Evolutionary conservation across 2,329 filamentous ascomycete genomes (phyloP).

Genomic region (Xylaria arbuscula): DNA sequence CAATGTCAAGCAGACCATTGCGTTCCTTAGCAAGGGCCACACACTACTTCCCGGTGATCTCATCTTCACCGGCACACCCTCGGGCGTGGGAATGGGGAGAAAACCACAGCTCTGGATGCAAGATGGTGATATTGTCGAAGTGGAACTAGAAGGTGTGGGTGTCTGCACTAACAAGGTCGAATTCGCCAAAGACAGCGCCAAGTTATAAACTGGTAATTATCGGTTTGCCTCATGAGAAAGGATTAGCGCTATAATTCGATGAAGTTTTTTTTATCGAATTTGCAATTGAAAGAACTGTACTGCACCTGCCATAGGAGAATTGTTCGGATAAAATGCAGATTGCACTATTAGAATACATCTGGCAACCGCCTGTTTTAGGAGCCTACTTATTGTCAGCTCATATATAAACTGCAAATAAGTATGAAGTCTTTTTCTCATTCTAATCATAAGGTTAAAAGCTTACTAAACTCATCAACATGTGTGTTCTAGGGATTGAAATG

Average conservation of each 20-base stretch:
- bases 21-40: slow-evolving; percentile 70
- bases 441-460: not conserved
- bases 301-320: not conserved
- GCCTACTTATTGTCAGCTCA: no score
- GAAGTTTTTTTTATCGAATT: not conserved
- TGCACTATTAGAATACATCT: not conserved
- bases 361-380: no score
- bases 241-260: not conserved
- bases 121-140: slow-evolving; percentile 76
- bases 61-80: slow-evolving; percentile 76
- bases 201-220: slow-evolving; percentile 29
- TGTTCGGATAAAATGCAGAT: no score
- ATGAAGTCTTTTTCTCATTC: not conserved
- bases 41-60: slow-evolving; percentile 72
- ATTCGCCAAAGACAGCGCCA: slow-evolving; percentile 51
- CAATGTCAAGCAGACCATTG: slow-evolving; percentile 66
- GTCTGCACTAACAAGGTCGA: slow-evolving; percentile 65
- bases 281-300: not conserved
- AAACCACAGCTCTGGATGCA: slow-evolving; percentile 75
- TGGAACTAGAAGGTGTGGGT: slow-evolving; percentile 73
- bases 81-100: slow-evolving; percentile 77
- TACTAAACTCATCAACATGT: not conserved
- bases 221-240: not conserved
- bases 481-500: no score
- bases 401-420: no score